phyloP scores from a whole-genome alignment of 306 rosid genomes.

The Ammopiptanthus mongolicus region DNA sequence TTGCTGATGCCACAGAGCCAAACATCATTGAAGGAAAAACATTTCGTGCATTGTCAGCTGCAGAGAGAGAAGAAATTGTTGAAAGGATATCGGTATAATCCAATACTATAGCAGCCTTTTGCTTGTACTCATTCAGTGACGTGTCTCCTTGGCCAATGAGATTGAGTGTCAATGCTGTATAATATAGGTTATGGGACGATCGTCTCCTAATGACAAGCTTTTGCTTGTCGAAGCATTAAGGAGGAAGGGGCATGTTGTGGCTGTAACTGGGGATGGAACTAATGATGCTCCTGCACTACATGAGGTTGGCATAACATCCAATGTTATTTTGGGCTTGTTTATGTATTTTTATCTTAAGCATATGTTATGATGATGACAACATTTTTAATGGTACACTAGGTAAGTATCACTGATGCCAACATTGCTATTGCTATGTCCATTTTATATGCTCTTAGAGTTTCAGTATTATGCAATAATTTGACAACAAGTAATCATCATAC shows the following conservation, averaged over 20 bases:
- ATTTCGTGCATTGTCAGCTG: conserved; percentile 62
- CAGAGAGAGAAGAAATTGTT: conserved; percentile 47
- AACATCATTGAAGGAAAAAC: conserved; percentile 73
- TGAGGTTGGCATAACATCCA: conserved; percentile 47
- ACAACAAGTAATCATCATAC: background rate
- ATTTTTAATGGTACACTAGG: background rate
- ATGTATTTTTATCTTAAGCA: background rate
- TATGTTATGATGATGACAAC: background rate
- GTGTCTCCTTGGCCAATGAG: background rate
- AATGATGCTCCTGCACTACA: conserved; percentile 94
- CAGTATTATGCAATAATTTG: background rate
- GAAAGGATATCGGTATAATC: conserved; percentile 60
- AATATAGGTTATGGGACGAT: conserved; percentile 91
- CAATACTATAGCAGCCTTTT: background rate
- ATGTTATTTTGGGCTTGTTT: background rate
- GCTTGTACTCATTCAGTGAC: background rate
- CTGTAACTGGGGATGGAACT: conserved; percentile 94
- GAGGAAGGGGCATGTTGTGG: conserved; percentile 73
- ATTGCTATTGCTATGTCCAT: background rate
- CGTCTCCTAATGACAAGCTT: conserved; percentile 90
- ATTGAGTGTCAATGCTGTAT: background rate
- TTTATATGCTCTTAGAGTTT: background rate
- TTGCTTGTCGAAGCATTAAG: conserved; percentile 89
- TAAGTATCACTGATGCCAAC: background rate
- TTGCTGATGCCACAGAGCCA: conserved; percentile 50